Base-by-base conservation (phyloP, 495 filamentous ascomycete species). In the Aspergillus ellipticus region DNA sequence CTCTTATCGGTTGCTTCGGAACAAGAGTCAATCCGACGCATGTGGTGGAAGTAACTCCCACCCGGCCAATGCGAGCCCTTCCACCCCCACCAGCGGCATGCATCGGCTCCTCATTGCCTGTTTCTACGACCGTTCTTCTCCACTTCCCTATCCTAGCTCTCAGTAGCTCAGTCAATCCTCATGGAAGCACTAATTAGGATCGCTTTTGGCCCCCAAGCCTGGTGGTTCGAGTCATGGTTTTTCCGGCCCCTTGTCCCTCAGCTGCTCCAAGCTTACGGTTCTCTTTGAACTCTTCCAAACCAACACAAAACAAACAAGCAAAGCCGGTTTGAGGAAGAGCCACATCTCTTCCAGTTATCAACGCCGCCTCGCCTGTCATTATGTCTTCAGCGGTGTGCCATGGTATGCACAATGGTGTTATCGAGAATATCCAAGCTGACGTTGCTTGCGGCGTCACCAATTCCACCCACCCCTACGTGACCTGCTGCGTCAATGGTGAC, bases 401-500 rank as follows among this genome's bases (percentile, higher is more conserved):
- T 41, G 49, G 35, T 19, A 46, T 52, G 19, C 55, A 52, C 22
- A 24, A 7, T n/a, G 41, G 49, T 21, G 28, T 28, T 0, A 51
- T 53, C 24, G 7, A 19, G 13, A 22, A 47, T 11, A 28, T 47
- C 15, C 2, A 37, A 5, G 22, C 31, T 3, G 55, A 57, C 20
- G 16, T 52, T 1, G 39, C 55, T 0, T 57, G 55, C 26, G 55
- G 49, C 4, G 49, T 57, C 26, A 52, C 49, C 3, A 57, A 57
- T 21, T 41, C 42, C 29, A 52, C 49, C 0, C 35, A 57, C 28
- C 49, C 49, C 16, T 48, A 57, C 22, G 55, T 57, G 21, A 51
- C 16, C 11, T 57, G 55, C 49, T 57, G 55, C 31, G 49, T 52
- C 4, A 26, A 51, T 4, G 55, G 55, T 4, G 55, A 57, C 42